phyloP scores from a whole-genome alignment of 176 grass and related monocot genomes.

The Panicum miliaceum region DNA sequence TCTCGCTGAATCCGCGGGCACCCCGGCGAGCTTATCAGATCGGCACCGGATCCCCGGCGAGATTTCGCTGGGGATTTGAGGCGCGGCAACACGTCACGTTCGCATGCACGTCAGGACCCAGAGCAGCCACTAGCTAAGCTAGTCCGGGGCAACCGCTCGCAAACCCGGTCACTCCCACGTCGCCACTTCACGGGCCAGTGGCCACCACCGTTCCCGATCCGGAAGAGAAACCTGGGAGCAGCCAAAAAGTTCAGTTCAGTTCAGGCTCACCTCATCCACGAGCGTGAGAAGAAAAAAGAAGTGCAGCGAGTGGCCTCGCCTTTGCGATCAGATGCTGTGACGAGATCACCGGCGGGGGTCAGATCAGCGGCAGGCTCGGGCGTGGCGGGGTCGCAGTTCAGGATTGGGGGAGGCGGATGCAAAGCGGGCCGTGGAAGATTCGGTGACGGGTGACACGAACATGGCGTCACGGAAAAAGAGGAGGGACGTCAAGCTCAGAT shows the following conservation, averaged over 20 bases:
- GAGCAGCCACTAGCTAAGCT: not conserved
- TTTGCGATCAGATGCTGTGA: not conserved
- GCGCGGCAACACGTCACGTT: constrained; percentile 18
- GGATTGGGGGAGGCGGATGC: constrained; percentile 15
- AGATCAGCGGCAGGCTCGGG: no score
- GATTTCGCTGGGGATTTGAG: constrained; percentile 41
- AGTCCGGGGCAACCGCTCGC: not conserved
- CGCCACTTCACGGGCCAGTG: constrained; percentile 37
- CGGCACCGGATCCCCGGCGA: constrained; percentile 43
- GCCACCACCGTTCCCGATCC: not conserved
- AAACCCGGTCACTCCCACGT: not conserved
- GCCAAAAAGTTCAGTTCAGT: not conserved
- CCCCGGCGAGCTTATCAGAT: constrained; percentile 38
- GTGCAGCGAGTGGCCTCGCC: not conserved
- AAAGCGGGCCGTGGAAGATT: not conserved
- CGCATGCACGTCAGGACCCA: constrained; percentile 13
- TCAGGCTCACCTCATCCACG: not conserved
- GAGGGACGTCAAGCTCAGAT: not conserved
- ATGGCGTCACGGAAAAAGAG: constrained; percentile 6
- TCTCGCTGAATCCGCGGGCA: constrained; percentile 39
- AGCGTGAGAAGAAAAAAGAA: not conserved
- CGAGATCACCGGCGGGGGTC: constrained; percentile 9
- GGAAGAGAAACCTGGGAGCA: constrained; percentile 35
- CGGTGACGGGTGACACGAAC: constrained; percentile 17
- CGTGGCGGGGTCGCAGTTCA: not conserved